phyloP scores from a whole-genome alignment of 768 basidiomycete species.

The Asterophora parasitica region DNA sequence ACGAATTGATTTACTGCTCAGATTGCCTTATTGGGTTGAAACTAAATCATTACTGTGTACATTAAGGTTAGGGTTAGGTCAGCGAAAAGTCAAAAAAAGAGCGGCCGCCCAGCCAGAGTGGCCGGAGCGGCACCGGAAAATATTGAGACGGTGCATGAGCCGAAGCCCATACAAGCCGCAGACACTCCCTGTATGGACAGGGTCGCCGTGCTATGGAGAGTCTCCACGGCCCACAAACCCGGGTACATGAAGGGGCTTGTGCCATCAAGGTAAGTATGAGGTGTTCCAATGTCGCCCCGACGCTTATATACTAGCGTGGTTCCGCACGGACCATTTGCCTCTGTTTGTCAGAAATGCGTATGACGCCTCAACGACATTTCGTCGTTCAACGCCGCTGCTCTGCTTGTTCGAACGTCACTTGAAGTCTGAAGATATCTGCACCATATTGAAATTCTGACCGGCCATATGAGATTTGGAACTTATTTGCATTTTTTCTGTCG shows the following conservation, averaged over 20 bases:
- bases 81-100: slow-evolving; percentile 22
- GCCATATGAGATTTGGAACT: no score
- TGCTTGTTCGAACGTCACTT: no score
- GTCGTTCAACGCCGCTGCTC: no score
- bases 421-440: no score
- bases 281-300: slow-evolving; percentile 5
- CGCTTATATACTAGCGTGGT: slow-evolving; percentile 17
- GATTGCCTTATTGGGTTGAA: neutral
- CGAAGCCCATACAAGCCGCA: slow-evolving; percentile 53
- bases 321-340: slow-evolving; percentile 28
- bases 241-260: slow-evolving; percentile 48
- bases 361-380: no score
- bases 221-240: slow-evolving; percentile 55
- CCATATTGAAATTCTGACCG: no score
- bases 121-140: slow-evolving; percentile 56
- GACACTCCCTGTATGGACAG: slow-evolving; percentile 58
- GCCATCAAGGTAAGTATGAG: slow-evolving; percentile 61
- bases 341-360: neutral
- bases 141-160: slow-evolving; percentile 64
- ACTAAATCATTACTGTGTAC: neutral
- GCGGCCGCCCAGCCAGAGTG: slow-evolving; percentile 39
- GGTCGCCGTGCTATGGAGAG: slow-evolving; percentile 71
- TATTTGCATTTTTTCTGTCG: no score
- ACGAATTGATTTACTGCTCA: no score
- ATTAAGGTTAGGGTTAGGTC: slow-evolving; percentile 44